phyloP scores from a whole-genome alignment of 2,329 filamentous ascomycete genomes.

The Bipolaris sorokiniana region DNA sequence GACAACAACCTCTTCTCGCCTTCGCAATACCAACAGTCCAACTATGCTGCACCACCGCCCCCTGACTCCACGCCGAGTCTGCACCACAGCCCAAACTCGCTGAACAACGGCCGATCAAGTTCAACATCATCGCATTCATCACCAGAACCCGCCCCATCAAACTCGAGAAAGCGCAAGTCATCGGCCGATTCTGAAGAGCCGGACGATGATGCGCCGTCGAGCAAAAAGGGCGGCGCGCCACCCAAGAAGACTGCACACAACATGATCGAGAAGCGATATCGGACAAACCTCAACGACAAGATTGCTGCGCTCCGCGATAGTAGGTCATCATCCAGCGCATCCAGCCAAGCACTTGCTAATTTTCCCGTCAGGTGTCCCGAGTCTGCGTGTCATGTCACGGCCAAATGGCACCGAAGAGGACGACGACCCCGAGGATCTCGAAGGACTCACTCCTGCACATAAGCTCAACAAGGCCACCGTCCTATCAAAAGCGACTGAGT shows the following conservation, averaged over 20 bases:
- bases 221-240: slow-evolving; percentile 61
- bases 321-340: slow-evolving; percentile 8
- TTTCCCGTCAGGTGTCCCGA: slow-evolving; percentile 66
- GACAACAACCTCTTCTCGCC: slow-evolving; percentile 40
- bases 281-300: slow-evolving; percentile 96
- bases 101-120: slow-evolving; percentile 41
- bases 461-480: slow-evolving; percentile 99
- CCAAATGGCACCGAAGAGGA: slow-evolving; percentile 67
- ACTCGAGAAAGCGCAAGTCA: slow-evolving; percentile 49
- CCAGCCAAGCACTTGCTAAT: not conserved
- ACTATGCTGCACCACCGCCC: slow-evolving; percentile 27
- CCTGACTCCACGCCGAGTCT: slow-evolving; percentile 47
- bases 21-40: slow-evolving; percentile 33
- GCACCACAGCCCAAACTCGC: slow-evolving; percentile 47
- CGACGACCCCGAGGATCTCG: slow-evolving; percentile 80
- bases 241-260: slow-evolving; percentile 95
- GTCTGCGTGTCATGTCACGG: slow-evolving; percentile 79
- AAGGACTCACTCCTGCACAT: slow-evolving; percentile 75
- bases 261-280: slow-evolving; percentile 97
- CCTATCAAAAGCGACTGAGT: slow-evolving; percentile 92
- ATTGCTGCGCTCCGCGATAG: slow-evolving; percentile 91
- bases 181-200: slow-evolving; percentile 62
- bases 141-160: slow-evolving; percentile 57
- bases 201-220: slow-evolving; percentile 60
- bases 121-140: slow-evolving; percentile 64